A percentile compares a stretch with the other conserved stretches of the same genome.
phyloP scores from a whole-genome alignment of 2,329 filamentous ascomycete species.

The Fusarium mexicanum region DNA sequence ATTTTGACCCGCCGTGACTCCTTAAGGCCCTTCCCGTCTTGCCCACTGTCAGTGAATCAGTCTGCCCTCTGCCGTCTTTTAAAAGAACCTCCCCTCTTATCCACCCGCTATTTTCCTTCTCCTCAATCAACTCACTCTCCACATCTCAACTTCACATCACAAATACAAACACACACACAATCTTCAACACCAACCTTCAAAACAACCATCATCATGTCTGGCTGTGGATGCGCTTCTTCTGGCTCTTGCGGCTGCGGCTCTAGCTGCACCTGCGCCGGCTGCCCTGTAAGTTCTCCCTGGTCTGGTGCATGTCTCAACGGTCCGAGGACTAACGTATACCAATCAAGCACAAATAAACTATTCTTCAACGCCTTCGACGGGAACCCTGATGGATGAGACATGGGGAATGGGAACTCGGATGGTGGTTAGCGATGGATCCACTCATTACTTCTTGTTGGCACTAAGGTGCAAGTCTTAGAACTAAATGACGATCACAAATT shows the following conservation, averaged over 20 bases:
- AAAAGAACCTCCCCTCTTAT: slow-evolving; percentile 28
- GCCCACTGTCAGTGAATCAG: not conserved
- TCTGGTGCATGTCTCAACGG: slow-evolving; percentile 10
- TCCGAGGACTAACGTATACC: slow-evolving; percentile 27
- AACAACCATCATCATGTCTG: slow-evolving; percentile 50
- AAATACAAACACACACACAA: not conserved
- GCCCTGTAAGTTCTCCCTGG: slow-evolving; percentile 52
- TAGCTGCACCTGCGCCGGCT: slow-evolving; percentile 54
- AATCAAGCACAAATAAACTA: slow-evolving; percentile 45
- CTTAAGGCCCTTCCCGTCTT: not conserved
- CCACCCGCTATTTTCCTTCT: slow-evolving; percentile 15
- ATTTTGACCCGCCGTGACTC: slow-evolving; percentile 21
- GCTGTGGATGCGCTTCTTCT: slow-evolving; percentile 54
- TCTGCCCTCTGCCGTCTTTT: slow-evolving; percentile 14
- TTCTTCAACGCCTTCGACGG: slow-evolving; percentile 20
- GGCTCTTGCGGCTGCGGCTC: slow-evolving; percentile 55
- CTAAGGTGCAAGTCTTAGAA: not conserved
- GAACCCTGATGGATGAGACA: slow-evolving; percentile 40
- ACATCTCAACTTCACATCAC: not conserved
- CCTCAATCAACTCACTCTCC: slow-evolving; percentile 15
- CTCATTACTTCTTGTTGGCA: slow-evolving; percentile 26
- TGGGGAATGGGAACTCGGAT: slow-evolving; percentile 6
- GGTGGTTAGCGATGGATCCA: slow-evolving; percentile 35
- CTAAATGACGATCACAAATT: slow-evolving; percentile 16
- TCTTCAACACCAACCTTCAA: slow-evolving; percentile 14